Percentiles rank a stretch among this genome's conserved stretches.
phyloP scores from a whole-genome alignment of 495 filamentous ascomycete genomes.

The Hyaloscypha finlandica region DNA sequence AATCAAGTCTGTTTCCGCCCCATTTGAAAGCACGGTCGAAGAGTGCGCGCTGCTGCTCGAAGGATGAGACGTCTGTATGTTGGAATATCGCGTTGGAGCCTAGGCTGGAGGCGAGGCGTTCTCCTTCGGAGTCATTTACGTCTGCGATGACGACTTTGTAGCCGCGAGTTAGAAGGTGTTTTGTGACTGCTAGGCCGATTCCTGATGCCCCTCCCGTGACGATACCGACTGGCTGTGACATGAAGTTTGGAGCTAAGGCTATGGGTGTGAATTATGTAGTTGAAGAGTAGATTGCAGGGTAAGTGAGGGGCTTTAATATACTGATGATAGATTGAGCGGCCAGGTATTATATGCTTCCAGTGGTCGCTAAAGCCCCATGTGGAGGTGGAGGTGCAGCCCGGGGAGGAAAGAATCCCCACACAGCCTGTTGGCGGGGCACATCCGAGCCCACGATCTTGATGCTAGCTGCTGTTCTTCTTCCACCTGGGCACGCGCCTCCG shows the following conservation, averaged over 20 bases:
- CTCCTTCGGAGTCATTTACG: conserved; percentile 32
- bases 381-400: too few species aligned
- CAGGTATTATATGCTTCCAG: too few species aligned
- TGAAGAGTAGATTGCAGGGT: too few species aligned
- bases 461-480: too few species aligned
- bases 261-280: too few species aligned
- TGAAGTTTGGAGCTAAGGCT: not conserved
- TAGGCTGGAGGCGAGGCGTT: conserved; percentile 16
- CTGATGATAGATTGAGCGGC: too few species aligned
- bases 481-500: too few species aligned
- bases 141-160: conserved; percentile 41
- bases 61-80: conserved; percentile 40
- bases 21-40: conserved; percentile 42
- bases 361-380: too few species aligned
- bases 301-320: too few species aligned
- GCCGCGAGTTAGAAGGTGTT: conserved; percentile 34
- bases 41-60: conserved; percentile 39
- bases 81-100: conserved; percentile 34
- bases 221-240: conserved; percentile 6
- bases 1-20: conserved; percentile 40
- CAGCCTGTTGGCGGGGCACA: too few species aligned
- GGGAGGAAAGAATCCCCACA: too few species aligned
- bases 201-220: conserved; percentile 41
- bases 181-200: conserved; percentile 42
- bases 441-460: too few species aligned